Evolutionary conservation across 495 filamentous ascomycete genomes (phyloP).

Genomic region (Penicillium silybi): DNA sequence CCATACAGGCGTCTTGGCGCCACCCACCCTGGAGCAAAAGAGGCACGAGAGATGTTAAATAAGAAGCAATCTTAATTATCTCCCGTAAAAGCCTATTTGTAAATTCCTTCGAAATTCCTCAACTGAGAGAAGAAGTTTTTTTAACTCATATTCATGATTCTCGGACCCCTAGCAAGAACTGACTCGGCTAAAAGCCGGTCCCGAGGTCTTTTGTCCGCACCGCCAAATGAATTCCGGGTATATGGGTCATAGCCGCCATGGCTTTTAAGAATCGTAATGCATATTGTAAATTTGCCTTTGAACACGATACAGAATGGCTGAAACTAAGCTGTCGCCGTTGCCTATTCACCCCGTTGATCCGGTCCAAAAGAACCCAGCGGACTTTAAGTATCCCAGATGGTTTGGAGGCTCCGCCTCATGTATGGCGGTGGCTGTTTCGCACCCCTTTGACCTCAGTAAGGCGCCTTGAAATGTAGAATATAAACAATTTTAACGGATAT

Average conservation of each 20-base stretch:
- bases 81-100: not conserved
- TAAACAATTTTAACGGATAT: not conserved
- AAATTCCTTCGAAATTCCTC: not conserved
- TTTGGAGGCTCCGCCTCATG: constrained; percentile 43
- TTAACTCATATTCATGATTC: not conserved
- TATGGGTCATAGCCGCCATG: not conserved
- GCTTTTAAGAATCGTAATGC: not conserved
- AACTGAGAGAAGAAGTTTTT: too few species aligned
- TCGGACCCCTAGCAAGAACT: not conserved
- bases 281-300: not conserved
- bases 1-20: not conserved
- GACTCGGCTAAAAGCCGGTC: not conserved
- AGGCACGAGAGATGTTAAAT: not conserved
- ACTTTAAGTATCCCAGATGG: constrained; percentile 37
- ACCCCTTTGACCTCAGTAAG: constrained; percentile 40
- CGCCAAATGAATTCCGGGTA: not conserved
- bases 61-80: not conserved
- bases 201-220: not conserved
- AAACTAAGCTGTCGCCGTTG: not conserved
- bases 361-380: not conserved
- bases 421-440: constrained; percentile 39
- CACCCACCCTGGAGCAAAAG: not conserved
- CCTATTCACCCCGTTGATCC: not conserved
- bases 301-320: not conserved
- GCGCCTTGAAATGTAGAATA: not conserved